A percentile compares a stretch with the other conserved stretches of the same genome.
Evolutionary conservation across 805 yeast genomes (phyloP).

Genomic region (Metschnikowia matae): DNA sequence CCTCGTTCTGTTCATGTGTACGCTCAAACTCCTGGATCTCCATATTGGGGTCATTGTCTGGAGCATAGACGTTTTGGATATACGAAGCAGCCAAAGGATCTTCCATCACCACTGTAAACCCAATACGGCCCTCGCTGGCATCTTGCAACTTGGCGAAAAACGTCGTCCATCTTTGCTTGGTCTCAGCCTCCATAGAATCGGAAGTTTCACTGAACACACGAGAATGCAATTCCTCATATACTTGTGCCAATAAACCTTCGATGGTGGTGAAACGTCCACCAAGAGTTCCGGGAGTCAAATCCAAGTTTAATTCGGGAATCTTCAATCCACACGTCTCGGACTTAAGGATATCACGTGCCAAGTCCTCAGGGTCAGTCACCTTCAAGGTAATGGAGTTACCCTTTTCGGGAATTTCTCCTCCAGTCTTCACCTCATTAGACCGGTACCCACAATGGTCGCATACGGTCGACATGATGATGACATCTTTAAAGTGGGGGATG

Average conservation of each 20-base stretch:
- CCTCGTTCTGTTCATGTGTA: constrained; percentile 85
- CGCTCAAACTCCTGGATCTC: constrained; percentile 84
- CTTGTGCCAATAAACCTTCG: constrained; percentile 89
- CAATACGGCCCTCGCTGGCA: constrained; percentile 76
- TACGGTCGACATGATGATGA: constrained; percentile 89
- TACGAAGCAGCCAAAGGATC: constrained; percentile 96
- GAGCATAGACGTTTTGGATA: constrained; percentile 97
- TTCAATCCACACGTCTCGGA: constrained; percentile 86
- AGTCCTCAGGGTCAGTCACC: constrained; percentile 86
- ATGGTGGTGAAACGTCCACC: constrained; percentile 98
- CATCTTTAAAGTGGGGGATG: constrained; percentile 98
- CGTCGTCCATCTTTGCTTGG: constrained; percentile 75
- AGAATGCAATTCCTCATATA: constrained; percentile 78
- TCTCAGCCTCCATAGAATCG: constrained; percentile 81
- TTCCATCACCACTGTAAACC: constrained; percentile 82
- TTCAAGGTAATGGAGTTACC: constrained; percentile 72
- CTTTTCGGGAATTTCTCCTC: constrained; percentile 88
- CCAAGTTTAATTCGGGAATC: constrained; percentile 85
- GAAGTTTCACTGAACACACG: constrained; percentile 83
- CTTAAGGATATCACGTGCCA: constrained; percentile 90
- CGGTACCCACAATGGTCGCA: constrained; percentile 93
- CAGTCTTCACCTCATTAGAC: constrained; percentile 97
- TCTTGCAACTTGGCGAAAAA: constrained; percentile 72
- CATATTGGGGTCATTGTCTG: constrained; percentile 97
- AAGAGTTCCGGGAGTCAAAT: constrained; percentile 90